Evolutionary conservation across 2,329 filamentous ascomycete genomes (phyloP).

Genomic region (Didymella pinodella): DNA sequence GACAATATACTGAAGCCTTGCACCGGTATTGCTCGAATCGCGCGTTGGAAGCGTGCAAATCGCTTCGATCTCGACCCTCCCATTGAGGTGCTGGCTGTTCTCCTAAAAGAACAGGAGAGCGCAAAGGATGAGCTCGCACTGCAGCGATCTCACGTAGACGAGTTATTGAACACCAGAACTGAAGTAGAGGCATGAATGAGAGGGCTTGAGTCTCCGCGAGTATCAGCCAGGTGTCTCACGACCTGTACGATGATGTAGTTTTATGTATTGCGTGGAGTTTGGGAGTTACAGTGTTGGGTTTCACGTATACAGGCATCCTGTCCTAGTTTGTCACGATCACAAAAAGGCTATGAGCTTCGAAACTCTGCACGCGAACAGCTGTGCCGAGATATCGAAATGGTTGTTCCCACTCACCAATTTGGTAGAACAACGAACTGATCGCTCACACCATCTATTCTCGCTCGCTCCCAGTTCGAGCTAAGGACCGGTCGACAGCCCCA

Average conservation of each 20-base stretch:
- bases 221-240: neutral
- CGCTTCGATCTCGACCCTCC: slow-evolving; percentile 85
- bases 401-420: slow-evolving; percentile 7
- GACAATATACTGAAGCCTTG: slow-evolving; percentile 70
- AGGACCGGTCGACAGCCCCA: neutral
- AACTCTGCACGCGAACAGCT: slow-evolving; percentile 1
- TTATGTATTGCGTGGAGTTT: slow-evolving; percentile 23
- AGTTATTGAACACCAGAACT: slow-evolving; percentile 62
- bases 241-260: slow-evolving; percentile 5
- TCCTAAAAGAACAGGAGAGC: slow-evolving; percentile 72
- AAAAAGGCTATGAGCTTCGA: neutral
- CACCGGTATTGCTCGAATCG: slow-evolving; percentile 80
- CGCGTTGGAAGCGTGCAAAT: slow-evolving; percentile 88
- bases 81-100: slow-evolving; percentile 85
- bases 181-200: slow-evolving; percentile 43
- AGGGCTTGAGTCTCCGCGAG: neutral
- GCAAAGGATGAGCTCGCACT: slow-evolving; percentile 58
- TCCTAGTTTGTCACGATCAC: slow-evolving; percentile 10
- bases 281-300: slow-evolving; percentile 22
- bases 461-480: neutral
- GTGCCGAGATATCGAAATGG: neutral
- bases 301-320: slow-evolving; percentile 5
- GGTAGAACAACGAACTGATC: slow-evolving; percentile 11
- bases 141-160: slow-evolving; percentile 78
- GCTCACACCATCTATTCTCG: slow-evolving; percentile 2